Percentiles rank a stretch among this genome's conserved stretches.
These are phyloP conservation scores for Talaromyces borbonicus DNA, from an alignment of 495 filamentous ascomycete genomes.

Conservation along the genomic window DNA sequence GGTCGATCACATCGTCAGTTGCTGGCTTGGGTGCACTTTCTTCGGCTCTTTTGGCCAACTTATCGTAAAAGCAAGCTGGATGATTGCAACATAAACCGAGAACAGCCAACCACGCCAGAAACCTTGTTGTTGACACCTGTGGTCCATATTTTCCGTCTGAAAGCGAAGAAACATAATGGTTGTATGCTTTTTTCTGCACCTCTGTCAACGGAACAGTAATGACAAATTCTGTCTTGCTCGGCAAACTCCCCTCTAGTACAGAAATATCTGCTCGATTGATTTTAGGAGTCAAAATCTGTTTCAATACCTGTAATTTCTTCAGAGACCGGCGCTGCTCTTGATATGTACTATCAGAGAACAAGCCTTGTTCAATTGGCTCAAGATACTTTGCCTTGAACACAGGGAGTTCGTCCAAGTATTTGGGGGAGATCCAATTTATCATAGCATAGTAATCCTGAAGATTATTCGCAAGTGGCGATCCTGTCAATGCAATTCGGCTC, in stretches of 20 bases:
- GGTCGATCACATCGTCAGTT: conserved; percentile 18
- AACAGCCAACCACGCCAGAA: conserved; percentile 44
- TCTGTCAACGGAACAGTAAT: conserved; percentile 59
- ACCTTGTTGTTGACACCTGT: conserved; percentile 14
- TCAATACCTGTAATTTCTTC: conserved; percentile 60
- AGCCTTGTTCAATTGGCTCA: conserved; percentile 62
- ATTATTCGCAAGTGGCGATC: conserved; percentile 77
- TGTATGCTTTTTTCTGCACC: conserved; percentile 57
- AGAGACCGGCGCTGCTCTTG: conserved; percentile 46
- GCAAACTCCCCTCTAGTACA: conserved; percentile 53
- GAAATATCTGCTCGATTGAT: conserved; percentile 64
- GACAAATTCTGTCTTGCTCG: conserved; percentile 71
- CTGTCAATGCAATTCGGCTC: conserved; percentile 77
- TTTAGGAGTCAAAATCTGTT: conserved; percentile 64
- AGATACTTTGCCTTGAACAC: conserved; percentile 63
- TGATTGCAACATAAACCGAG: conserved; percentile 68
- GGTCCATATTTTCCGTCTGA: conserved; percentile 10
- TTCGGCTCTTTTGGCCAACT: conserved; percentile 28
- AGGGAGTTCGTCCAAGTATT: conserved; percentile 53
- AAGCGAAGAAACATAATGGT: conserved; percentile 41
- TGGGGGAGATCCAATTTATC: conserved; percentile 80
- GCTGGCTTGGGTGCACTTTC: conserved; percentile 19
- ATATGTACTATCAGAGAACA: conserved; percentile 50
- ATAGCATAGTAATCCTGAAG: conserved; percentile 74
- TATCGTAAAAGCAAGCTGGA: conserved; percentile 52